Conservation (phyloP, 306 rosid species). For the Begonia masoniana region DNA sequence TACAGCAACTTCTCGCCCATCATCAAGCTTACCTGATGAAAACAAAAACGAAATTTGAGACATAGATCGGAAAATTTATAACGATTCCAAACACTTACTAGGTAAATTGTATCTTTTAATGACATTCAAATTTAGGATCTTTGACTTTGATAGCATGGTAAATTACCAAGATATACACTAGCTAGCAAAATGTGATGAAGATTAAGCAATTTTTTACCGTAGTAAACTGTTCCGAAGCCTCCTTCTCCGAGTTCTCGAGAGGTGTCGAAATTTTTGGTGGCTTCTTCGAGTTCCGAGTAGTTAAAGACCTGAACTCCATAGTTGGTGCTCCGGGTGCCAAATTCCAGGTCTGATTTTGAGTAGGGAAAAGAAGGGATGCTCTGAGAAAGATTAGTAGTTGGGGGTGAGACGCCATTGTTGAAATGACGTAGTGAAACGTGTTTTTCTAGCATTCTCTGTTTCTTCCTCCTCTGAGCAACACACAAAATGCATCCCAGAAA, state of each 20-base stretch:
- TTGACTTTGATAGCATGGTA: no score
- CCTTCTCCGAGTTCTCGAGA: slow-evolving; percentile 82
- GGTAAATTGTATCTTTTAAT: no score
- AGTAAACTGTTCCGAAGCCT: slow-evolving; percentile 88
- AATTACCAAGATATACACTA: no score
- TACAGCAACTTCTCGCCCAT: slow-evolving; percentile 85
- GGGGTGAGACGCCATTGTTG: slow-evolving; percentile 19
- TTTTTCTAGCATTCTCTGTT: slow-evolving; percentile 18
- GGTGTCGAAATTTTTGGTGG: slow-evolving; percentile 52
- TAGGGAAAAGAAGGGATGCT: slow-evolving; percentile 40
- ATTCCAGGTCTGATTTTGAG: slow-evolving; percentile 27
- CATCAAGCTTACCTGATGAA: slow-evolving; percentile 51
- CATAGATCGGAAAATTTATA: no score
- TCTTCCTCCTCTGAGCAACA: slow-evolving; percentile 20
- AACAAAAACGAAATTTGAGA: no score
- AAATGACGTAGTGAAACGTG: slow-evolving; percentile 25
- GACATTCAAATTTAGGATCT: no score
- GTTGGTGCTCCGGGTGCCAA: slow-evolving; percentile 33
- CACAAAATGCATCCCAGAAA: slow-evolving; percentile 5
- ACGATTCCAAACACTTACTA: no score
- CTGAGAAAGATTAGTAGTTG: slow-evolving; percentile 29
- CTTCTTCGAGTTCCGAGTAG: slow-evolving; percentile 61
- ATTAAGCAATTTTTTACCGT: slow-evolving; percentile 28
- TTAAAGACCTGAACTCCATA: slow-evolving; percentile 61
- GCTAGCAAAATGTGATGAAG: slow-evolving; percentile 20